These are phyloP conservation scores for Salmacisia buchloeana DNA, from an alignment of 1,284 basidiomycete genomes.

Conservation along the genomic window DNA sequence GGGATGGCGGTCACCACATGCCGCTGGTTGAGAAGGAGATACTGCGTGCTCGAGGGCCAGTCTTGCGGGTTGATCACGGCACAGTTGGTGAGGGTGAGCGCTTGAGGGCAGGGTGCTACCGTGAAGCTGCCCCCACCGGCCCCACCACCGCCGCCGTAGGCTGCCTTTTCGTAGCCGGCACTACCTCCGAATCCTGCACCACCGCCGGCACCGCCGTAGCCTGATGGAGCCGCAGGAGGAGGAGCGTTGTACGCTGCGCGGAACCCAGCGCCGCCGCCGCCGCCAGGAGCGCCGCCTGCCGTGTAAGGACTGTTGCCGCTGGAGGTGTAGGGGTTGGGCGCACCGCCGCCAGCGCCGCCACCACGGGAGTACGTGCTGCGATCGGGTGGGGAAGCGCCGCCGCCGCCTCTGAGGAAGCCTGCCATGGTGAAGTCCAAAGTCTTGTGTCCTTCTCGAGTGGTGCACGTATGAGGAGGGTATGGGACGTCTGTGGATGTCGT, in stretches of 20 bases:
- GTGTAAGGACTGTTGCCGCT: neutral
- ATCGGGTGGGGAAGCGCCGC: conserved; percentile 11
- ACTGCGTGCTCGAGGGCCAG: conserved; percentile 40
- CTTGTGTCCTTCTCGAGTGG: no score
- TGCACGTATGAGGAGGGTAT: no score
- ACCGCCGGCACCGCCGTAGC: neutral
- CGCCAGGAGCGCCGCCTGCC: conserved; percentile 11
- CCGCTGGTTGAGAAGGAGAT: conserved; percentile 40
- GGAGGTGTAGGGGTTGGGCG: neutral
- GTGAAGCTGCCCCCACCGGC: conserved; percentile 9
- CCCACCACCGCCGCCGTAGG: conserved; percentile 5
- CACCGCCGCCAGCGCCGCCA: conserved; percentile 14
- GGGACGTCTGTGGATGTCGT: no score
- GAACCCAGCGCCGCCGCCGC: conserved; percentile 12
- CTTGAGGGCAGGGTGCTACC: conserved; percentile 24
- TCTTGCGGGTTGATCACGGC: conserved; percentile 42
- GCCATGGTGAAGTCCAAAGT: conserved; percentile 24
- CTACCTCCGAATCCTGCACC: neutral
- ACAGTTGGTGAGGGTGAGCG: conserved; percentile 40
- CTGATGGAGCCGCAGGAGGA: neutral
- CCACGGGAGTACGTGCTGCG: conserved; percentile 16
- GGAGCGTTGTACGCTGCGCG: neutral
- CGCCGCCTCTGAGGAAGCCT: conserved; percentile 26
- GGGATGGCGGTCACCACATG: conserved; percentile 41
- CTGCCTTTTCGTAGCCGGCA: conserved; percentile 4